Percentiles rank a stretch among this genome's conserved stretches.
These are phyloP conservation scores for Mucor irregularis DNA, from an alignment of 371 early-diverging fungal species.

Conservation along the genomic window DNA sequence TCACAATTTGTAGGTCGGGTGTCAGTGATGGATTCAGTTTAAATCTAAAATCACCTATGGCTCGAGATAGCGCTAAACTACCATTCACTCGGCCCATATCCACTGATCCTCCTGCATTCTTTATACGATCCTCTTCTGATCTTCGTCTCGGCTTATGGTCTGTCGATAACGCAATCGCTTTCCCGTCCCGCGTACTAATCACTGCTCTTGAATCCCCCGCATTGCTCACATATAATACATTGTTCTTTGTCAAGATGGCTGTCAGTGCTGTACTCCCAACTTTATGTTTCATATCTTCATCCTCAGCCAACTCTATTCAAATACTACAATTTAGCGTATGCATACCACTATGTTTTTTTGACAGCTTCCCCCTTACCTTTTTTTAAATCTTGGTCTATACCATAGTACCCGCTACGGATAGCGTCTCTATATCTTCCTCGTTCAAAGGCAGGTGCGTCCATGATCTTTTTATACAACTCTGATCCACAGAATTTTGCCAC, in stretches of 20 bases:
- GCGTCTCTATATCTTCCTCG: constrained; percentile 67
- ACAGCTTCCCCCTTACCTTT: constrained; percentile 43
- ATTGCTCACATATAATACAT: constrained; percentile 65
- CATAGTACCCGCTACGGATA: constrained; percentile 79
- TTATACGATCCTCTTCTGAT: constrained; percentile 79
- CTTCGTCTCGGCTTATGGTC: constrained; percentile 90
- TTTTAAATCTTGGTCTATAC: constrained; percentile 75
- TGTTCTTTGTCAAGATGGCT: constrained; percentile 65
- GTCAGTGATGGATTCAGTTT: constrained; percentile 73
- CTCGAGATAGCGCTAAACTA: constrained; percentile 92
- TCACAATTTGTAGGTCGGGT: constrained; percentile 89
- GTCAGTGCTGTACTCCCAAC: constrained; percentile 92
- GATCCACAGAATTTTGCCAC: constrained; percentile 85
- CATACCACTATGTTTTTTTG: background rate
- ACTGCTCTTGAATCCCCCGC: constrained; percentile 94
- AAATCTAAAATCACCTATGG: constrained; percentile 94
- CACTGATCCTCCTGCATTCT: constrained; percentile 88
- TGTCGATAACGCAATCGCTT: constrained; percentile 68
- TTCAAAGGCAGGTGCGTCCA: constrained; percentile 58
- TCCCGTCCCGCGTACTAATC: constrained; percentile 67
- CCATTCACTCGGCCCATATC: constrained; percentile 95
- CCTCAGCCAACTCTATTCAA: no score
- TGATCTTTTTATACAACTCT: constrained; percentile 69
- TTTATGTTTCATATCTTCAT: no score
- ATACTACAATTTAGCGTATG: no score